Evolutionary conservation across 345 rosid species (phyloP).

Genomic region (Diplotaxis tenuifolia): DNA sequence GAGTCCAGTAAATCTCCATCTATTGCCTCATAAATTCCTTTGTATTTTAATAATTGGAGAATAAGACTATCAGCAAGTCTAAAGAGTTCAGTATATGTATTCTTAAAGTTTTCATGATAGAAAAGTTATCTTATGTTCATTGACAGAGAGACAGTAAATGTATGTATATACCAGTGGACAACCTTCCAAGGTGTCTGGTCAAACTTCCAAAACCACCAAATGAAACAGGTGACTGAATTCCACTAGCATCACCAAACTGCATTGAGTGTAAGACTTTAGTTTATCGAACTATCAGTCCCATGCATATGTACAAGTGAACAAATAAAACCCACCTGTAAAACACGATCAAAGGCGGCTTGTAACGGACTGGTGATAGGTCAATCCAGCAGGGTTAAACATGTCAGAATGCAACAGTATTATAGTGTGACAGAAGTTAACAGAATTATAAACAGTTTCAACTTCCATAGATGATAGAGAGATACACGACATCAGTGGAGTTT

Average conservation of each 20-base stretch:
- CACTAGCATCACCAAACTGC: constrained; percentile 99
- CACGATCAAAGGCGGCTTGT: constrained; percentile 85
- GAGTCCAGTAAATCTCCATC: constrained; percentile 69
- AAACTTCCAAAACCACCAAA: constrained; percentile 99
- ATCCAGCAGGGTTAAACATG: constrained; percentile 37
- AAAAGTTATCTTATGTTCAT: background rate
- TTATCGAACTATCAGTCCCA: background rate
- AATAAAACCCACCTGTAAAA: constrained; percentile 64
- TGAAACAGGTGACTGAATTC: constrained; percentile 96
- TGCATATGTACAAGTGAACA: constrained; percentile 5
- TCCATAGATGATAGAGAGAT: background rate
- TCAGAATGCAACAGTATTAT: constrained; percentile 39
- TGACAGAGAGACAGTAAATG: background rate
- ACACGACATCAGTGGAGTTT: background rate
- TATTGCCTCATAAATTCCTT: constrained; percentile 84
- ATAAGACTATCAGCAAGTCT: background rate
- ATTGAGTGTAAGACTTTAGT: constrained; percentile 21
- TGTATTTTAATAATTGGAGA: background rate
- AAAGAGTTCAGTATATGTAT: background rate
- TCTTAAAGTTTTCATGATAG: background rate
- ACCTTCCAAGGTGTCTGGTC: constrained; percentile 85
- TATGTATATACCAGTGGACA: constrained; percentile 60
- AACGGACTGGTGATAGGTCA: constrained; percentile 62
- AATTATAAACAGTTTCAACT: constrained; percentile 12
- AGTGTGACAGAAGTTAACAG: constrained; percentile 23